Percentiles rank a stretch among this genome's conserved stretches.
phyloP scores from a whole-genome alignment of 495 filamentous ascomycete genomes.

The Hyaloscypha finlandica region DNA sequence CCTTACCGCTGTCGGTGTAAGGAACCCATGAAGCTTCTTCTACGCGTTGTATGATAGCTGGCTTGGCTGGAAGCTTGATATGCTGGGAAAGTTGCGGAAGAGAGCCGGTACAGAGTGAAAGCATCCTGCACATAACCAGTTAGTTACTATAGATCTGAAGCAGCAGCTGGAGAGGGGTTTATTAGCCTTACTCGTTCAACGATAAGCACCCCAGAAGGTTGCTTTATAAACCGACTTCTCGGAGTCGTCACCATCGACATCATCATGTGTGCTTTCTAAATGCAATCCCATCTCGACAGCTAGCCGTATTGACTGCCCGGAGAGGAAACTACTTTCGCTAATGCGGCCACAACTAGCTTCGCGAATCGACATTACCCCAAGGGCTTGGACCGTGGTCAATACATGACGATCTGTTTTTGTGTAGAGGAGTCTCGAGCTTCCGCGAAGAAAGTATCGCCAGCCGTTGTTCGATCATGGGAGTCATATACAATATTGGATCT shows the following conservation, averaged over 20 bases:
- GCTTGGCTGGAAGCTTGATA: too few species aligned
- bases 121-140: too few species aligned
- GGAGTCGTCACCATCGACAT: slow-evolving; percentile 12
- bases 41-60: too few species aligned
- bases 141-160: too few species aligned
- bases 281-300: slow-evolving; percentile 67
- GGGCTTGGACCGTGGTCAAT: slow-evolving; percentile 73
- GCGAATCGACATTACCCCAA: slow-evolving; percentile 65
- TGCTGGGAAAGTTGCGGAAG: too few species aligned
- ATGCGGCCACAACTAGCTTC: slow-evolving; percentile 62
- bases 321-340: slow-evolving; percentile 65
- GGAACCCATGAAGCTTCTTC: too few species aligned
- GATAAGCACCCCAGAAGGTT: slow-evolving; percentile 71
- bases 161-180: slow-evolving; percentile 25
- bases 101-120: too few species aligned
- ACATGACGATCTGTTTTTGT: slow-evolving; percentile 56
- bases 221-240: slow-evolving; percentile 62
- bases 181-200: slow-evolving; percentile 63
- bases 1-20: too few species aligned
- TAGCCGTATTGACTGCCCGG: slow-evolving; percentile 62
- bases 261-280: slow-evolving; percentile 33
- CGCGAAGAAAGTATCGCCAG: slow-evolving; percentile 42
- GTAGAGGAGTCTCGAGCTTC: slow-evolving; percentile 58
- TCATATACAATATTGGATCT: slow-evolving; percentile 59
- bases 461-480: slow-evolving; percentile 29